Conservation (phyloP, 2,329 filamentous ascomycete genomes). For the Coleophoma crateriformis region DNA sequence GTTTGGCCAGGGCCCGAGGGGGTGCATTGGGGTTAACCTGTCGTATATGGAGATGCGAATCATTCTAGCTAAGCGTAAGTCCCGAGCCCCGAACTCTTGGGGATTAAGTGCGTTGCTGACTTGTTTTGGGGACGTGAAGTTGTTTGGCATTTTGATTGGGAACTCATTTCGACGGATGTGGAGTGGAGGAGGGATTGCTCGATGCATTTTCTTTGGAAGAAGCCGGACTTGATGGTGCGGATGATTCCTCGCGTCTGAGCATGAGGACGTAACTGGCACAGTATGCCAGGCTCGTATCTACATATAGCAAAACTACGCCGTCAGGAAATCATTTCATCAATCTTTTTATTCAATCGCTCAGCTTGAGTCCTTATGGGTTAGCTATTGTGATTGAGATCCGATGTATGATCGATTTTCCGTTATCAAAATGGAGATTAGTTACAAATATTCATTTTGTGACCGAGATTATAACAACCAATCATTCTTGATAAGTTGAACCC, state of each 20-base stretch:
- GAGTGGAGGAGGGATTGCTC: neutral
- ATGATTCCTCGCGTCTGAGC: neutral
- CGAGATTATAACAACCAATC: no score
- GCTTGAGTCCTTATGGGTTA: no score
- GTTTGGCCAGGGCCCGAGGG: slow-evolving; percentile 6
- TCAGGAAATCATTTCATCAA: no score
- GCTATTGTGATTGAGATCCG: no score
- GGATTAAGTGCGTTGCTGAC: neutral
- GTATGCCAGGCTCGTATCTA: no score
- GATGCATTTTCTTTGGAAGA: neutral
- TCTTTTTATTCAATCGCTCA: no score
- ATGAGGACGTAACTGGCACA: neutral
- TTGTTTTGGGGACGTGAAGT: neutral
- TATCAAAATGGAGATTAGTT: no score
- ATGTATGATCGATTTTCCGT: no score
- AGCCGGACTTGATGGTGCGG: neutral
- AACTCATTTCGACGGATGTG: neutral
- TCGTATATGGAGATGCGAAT: slow-evolving; percentile 10
- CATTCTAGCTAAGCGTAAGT: slow-evolving; percentile 1
- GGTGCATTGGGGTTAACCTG: slow-evolving; percentile 8
- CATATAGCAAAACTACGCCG: no score
- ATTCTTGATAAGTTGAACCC: no score
- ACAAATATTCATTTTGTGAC: no score
- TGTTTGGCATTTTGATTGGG: neutral
- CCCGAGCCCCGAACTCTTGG: neutral